These are phyloP conservation scores for Rhizophora mangle DNA, from an alignment of 345 rosid genomes.

Conservation along the genomic window DNA sequence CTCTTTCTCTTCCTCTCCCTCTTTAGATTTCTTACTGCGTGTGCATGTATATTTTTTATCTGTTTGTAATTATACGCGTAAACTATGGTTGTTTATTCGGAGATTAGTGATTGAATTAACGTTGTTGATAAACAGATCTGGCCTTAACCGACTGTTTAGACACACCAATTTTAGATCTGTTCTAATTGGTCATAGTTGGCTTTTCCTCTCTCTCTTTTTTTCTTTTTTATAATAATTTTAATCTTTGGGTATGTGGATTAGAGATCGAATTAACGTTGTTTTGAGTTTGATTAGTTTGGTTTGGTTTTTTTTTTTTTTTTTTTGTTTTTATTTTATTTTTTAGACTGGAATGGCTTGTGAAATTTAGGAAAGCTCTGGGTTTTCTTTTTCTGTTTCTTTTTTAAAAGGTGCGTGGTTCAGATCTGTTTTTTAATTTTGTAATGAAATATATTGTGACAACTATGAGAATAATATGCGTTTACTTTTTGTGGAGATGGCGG, in stretches of 20 bases:
- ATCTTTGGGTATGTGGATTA: not conserved
- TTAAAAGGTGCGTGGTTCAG: not conserved
- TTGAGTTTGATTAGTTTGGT: not conserved
- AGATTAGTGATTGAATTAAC: not conserved
- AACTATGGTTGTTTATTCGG: not conserved
- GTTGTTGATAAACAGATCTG: not conserved
- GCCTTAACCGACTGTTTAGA: not conserved
- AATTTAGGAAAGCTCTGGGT: not conserved
- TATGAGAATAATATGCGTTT: too few relatives aligned
- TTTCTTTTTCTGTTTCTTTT: not conserved
- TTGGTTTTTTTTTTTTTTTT: not conserved
- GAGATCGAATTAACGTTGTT: not conserved
- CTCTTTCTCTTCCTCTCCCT: slow-evolving; percentile 15
- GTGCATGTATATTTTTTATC: not conserved
- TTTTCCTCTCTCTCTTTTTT: not conserved
- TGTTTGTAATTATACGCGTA: not conserved
- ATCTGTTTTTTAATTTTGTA: too few relatives aligned
- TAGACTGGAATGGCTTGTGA: not conserved
- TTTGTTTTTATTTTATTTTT: not conserved
- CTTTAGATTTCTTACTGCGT: not conserved
- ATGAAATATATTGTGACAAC: too few relatives aligned
- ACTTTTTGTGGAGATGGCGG: too few relatives aligned
- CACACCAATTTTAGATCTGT: slow-evolving; percentile 15
- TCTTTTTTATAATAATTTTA: not conserved
- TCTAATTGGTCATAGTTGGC: slow-evolving; percentile 22